Evolutionary conservation across 495 filamentous ascomycete genomes (phyloP), one percentile per base, ranked within the genome.

Genomic region (Tuber brumale): DNA sequence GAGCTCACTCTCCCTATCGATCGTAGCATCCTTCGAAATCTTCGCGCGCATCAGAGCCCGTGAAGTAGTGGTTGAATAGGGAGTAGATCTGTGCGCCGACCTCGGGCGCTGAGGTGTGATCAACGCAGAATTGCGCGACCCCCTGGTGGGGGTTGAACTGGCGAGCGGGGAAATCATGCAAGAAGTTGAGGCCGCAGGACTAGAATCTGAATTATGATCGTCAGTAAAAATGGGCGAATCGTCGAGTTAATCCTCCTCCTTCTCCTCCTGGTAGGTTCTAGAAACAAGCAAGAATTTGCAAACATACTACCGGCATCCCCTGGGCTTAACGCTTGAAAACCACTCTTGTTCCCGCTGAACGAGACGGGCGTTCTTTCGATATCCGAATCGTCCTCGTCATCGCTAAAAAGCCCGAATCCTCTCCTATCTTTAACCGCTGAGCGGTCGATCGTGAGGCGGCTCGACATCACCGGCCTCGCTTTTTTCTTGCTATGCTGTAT

Each of bases 351-450:
- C 41, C 80, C 80, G 37, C 76, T 82, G 43, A 82, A 82, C 35
- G 75, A 76, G n/a, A 82, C 72, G 3, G 80, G 81, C 61, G 74
- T 35, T 45, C 73, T 81, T 37, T 72, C 70, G 71, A 72, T 76
- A 23, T 74, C 74, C 35, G 48, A 39, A 3, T 81, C 79, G 42
- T 75, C 80, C 37, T 81, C 80, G 37, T 78, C 79, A 43, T 82
- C 80, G 1, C 78, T 80, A 37, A 82, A 82, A 21, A 82, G 76
- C 23, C 80, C 80, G 66, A 82, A 82, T 0, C 80, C 80, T 72
- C 76, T 75, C 41, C 77, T 80, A 18, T 66, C 57, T 72, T 79
- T 79, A 42, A 42, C 61, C 31, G 44, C 51, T 27, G 57, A 66
- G 57, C 57, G 57, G 27, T 35, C 1, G 57, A 66, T 66, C 0